Evolutionary conservation across 257 asterid genomes (phyloP), one percentile per base, ranked within the genome.

Genomic region (Anisodus tanguticus): DNA sequence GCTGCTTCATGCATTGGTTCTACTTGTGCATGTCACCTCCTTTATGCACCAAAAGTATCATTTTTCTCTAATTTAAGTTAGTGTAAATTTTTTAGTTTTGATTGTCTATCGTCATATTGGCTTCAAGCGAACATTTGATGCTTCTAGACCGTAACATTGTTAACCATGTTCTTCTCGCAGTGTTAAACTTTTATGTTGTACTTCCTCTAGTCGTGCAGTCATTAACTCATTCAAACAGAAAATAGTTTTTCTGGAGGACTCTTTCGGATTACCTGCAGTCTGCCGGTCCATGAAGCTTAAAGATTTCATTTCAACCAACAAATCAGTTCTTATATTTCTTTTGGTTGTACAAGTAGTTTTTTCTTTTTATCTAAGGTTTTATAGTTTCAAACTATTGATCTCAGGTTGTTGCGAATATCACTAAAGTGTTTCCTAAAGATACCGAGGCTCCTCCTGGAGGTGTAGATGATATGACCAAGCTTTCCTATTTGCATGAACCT

Each of bases 381-480:
- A 47, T 55, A 35, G 9, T 19, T 79, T 71, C 41, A 60, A 86
- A 58, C 49, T 77, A 69, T 79, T 87, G 54, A 81, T 88, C 86
- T 80, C 93, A 97, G 99, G 91, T 97, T 83, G 93, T 91, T 55
- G 83, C 94, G 57, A 91, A 93, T 85, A 95, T 95, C 86, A 88
- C 97, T 26, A 93, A 95, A 89, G 97, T 93, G 79, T 95, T 90
- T 63, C 99, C 98, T 10, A 92, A 95, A 90, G 99, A 97, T 87
- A 92, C 95, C 58, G 99, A 97, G 86, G 97, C 99, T 41, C 90
- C 98, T 79, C 97, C 99, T 70, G 99, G 98, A 83, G 99, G 99
- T 87, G 98, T 93, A 66, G 99, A 97, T 91, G 99, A 97, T 89
- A 95, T 97, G 99, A 97, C 99, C 88, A 97, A 93, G 90, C 99